Conservation (phyloP, 352 stramenopile genomes). For the Blastocystis sp. region DNA sequence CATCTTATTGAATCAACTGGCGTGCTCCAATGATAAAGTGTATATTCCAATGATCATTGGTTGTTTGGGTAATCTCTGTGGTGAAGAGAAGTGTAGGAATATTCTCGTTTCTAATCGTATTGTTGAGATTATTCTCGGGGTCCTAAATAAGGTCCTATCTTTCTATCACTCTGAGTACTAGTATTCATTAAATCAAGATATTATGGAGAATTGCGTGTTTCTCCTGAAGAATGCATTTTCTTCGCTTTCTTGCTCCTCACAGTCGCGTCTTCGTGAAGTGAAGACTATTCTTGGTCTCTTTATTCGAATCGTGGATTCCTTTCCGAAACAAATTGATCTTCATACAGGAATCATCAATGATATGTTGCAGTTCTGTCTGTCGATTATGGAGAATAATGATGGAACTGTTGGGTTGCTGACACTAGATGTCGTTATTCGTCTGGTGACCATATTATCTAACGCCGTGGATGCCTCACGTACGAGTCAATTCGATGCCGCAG, state of each 20-base stretch:
- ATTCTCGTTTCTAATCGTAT: slow-evolving; percentile 24
- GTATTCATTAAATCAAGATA: slow-evolving; percentile 52
- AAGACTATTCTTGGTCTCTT: neutral
- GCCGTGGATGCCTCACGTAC: neutral
- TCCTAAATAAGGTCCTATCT: slow-evolving; percentile 24
- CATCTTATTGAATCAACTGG: slow-evolving; percentile 3
- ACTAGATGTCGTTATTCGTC: neutral
- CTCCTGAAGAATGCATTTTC: slow-evolving; percentile 12
- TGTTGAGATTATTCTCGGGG: neutral
- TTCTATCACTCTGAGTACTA: neutral
- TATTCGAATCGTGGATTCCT: neutral
- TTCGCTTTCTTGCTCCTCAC: neutral
- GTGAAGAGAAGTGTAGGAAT: slow-evolving; percentile 42
- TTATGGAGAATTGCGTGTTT: slow-evolving; percentile 60
- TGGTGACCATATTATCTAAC: neutral
- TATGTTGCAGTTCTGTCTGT: slow-evolving; percentile 9
- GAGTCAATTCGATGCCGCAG: neutral
- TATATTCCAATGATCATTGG: slow-evolving; percentile 25
- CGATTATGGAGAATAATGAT: slow-evolving; percentile 15
- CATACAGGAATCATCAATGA: slow-evolving; percentile 44
- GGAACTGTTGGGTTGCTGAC: neutral
- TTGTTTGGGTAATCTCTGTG: slow-evolving; percentile 21
- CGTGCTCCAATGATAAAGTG: slow-evolving; percentile 7
- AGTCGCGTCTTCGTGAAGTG: neutral
- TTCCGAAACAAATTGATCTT: neutral